Base-by-base conservation (phyloP, 2,329 filamentous ascomycete species). In the Pseudogymnoascus sp. region DNA sequence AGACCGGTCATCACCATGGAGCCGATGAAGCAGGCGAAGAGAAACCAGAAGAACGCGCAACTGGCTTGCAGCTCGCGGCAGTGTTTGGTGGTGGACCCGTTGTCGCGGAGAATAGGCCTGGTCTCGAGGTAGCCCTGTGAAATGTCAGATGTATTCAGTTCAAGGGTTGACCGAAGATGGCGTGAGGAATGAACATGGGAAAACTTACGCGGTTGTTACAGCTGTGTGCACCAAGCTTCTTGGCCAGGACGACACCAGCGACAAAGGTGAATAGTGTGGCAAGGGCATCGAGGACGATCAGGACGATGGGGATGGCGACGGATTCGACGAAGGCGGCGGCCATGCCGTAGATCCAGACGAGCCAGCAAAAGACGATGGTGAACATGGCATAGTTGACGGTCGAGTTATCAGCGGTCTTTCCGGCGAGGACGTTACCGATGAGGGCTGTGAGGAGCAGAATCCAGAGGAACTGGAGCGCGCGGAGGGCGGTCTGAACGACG, bases 41-140 rank as follows among this genome's bases (percentile, higher is more conserved):
- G 81, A 76, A 92, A 92, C 87, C 87, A 93, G 75, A 90, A 80
- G 76, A 93, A 93, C 37, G 84, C 87, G 35, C 83, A 84, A 64
- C 83, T 82, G 37, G 89, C 89, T 76, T 92, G 89, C 13, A 90
- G 82, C 75, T 90, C 84, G 65, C 83, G 85, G 76, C 89, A 92
- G 66, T 87, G 82, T 77, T 86, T 84, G 73, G 86, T 71, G 64
- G 66, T 63, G 50, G 84, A 85, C 62, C 86, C 86, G 71, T 71
- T 70, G 26, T 17, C 36, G n/a, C 81, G 87, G 26, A 79, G 86
- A 71, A 89, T 84, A 75, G 79, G 81, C 73, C 81, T 80, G 68
- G 67, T 66, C n/a, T 61, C 47, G 44, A 76, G 75, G 67, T 77
- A 78, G 39, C 63, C 64, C 79, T 80, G 63, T 13, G 26, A 40